Evolutionary conservation across 164 flowering plant genomes (phyloP), one percentile per base, ranked within the genome.

Genomic region (Brasenia schreberi): DNA sequence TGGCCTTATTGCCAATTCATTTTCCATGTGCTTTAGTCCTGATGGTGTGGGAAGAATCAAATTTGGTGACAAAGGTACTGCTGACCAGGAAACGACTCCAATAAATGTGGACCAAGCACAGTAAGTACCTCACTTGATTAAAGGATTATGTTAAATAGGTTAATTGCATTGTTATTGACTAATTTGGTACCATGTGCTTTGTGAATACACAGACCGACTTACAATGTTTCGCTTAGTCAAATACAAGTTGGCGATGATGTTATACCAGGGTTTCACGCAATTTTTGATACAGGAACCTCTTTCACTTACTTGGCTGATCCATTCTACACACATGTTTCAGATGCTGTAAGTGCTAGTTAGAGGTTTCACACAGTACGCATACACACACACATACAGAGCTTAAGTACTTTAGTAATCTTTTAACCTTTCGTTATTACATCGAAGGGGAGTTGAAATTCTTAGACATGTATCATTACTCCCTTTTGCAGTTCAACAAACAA

Each of bases 281-380:
- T 90, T 61, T 80, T 92, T 70, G 96, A 92, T 78, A 75, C 97
- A 19, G 97, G 99, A 18, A 84, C 99, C 70, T 92, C 99, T 5
- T 90, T 88, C 73, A 88, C 99, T 42, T 84, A 80, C 75, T 76
- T 95, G 68, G 82, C 73, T 60, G 90, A 95, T 67, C 97, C 99
- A 43, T 85, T 88, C 64, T 95, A 92, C 70, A 72, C 85, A 5
- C 67, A 17, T 62, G 68, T 95, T 42, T 5, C 88, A 62, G 76
- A 88, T 64, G 79, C 70, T 69, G 99, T 89, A 78, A 85, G 99
- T 83, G 66, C 17, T 64, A 69, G 14, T 14, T 2, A 33, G 39
- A 33, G 39, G 39, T 4, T 33, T 33, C 4, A 33, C 39, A 33
- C 39, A 33, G 3, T 4, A 33, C 39, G 39, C 4, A 1, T 33